phyloP scores from a whole-genome alignment of 371 early-diverging fungal genomes.

The Mortierella sp. region DNA sequence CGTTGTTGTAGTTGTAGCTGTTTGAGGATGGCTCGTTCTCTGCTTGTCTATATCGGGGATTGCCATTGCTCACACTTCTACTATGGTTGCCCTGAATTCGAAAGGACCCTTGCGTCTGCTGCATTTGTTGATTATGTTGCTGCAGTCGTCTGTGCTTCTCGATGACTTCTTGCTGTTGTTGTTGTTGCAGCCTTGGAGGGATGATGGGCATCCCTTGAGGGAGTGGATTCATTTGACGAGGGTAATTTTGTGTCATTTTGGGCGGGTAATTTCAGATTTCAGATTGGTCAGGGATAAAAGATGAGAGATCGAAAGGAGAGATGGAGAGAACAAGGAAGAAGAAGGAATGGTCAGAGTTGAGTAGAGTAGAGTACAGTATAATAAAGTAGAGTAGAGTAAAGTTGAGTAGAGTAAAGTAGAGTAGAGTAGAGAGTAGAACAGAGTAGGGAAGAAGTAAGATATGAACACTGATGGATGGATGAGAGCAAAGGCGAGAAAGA shows the following conservation, averaged over 20 bases:
- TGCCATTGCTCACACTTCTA: slow-evolving; percentile 24
- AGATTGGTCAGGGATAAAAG: not conserved
- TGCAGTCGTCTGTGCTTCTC: slow-evolving; percentile 18
- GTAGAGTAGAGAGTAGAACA: too few relatives aligned
- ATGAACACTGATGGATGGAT: too few relatives aligned
- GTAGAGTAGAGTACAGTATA: too few relatives aligned
- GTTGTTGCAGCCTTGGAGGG: slow-evolving; percentile 30
- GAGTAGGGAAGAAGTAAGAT: too few relatives aligned
- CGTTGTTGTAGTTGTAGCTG: not conserved
- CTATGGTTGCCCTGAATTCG: slow-evolving; percentile 4
- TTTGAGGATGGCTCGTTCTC: slow-evolving; percentile 2
- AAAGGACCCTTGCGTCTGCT: not conserved
- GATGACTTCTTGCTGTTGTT: slow-evolving; percentile 31
- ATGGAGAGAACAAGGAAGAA: not conserved
- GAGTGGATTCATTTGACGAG: slow-evolving; percentile 11
- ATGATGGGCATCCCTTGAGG: slow-evolving; percentile 32
- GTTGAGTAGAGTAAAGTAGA: too few relatives aligned
- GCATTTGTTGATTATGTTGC: slow-evolving; percentile 1
- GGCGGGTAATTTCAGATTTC: not conserved
- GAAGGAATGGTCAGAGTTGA: not conserved
- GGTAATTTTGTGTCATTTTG: slow-evolving; percentile 35
- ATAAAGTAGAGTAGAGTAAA: too few relatives aligned
- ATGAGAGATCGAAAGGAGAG: not conserved
- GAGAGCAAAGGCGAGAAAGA: too few relatives aligned
- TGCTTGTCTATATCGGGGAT: not conserved